Base-by-base conservation (phyloP, 208 protist species). In the Trypanosoma theileri region DNA sequence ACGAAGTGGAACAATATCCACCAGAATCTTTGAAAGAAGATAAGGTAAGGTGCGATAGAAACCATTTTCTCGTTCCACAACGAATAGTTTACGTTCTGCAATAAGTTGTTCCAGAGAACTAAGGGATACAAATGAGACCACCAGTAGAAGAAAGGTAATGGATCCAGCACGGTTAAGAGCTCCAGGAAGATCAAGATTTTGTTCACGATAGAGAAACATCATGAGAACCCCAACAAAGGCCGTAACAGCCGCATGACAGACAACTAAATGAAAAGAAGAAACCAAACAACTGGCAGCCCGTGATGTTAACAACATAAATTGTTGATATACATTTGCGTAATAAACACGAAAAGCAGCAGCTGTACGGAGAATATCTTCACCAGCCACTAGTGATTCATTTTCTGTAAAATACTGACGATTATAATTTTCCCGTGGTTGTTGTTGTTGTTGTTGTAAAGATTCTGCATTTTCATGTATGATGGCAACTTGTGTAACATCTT, bases 11-110 rank as follows among this genome's bases (percentile, higher is more conserved):
- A 98, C 53, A 45, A 98, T 83, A 67, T 97, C 93, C 17, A 96
- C 85, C 1, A 95, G 19, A n/a, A 96, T 73, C 71, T 96, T 97
- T 17, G 87, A 89, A 31, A 97, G 68, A 19, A 97, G 79, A 73
- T 97, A 97, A 16, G 94, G 85, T 17, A 92, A 73, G 14, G 88
- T 87, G 10, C 64, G 74, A 75, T 97, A 97, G 63, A 88, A 96
- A 17, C 91, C 88, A 73, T 95, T 95, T 67, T 91, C 88, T 16
- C 85, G 73, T 81, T 97, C 94, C 62, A 94, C 82, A 17, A 90
- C 77, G 73, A 91, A 94, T 12, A 97, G 61, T 72, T 93, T 92
- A 19, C 92, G 86, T 80, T 97, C 93, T 19, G 80, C 52, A 40
- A 96, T 73, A 51, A 97, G 90, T 51, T 89, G 82, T 77, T 97